Conservation (phyloP, 2,329 filamentous ascomycete genomes). For the Arthrobotrys sinensis region DNA sequence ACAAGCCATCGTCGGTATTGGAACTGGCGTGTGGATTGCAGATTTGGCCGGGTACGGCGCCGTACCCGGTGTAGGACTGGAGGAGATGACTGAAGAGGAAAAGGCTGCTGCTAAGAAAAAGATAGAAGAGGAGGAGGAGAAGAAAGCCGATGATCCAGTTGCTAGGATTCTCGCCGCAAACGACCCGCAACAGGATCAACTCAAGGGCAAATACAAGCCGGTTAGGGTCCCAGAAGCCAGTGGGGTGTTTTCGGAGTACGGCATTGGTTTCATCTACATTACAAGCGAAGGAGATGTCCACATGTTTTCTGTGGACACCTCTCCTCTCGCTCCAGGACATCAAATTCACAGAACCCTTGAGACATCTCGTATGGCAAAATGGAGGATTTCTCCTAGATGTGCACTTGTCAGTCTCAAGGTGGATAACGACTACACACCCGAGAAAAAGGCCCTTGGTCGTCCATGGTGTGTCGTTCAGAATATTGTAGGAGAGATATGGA, state of each 20-base stretch:
- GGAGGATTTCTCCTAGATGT: constrained; percentile 58
- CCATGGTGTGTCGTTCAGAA: constrained; percentile 58
- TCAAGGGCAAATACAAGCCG: constrained; percentile 25
- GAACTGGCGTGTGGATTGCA: constrained; percentile 54
- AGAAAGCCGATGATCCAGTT: constrained; percentile 7
- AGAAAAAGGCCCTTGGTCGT: constrained; percentile 47
- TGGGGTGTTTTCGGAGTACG: constrained; percentile 51
- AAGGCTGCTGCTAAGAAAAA: not conserved
- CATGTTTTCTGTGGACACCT: constrained; percentile 46
- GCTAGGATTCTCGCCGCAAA: constrained; percentile 12
- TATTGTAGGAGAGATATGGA: constrained; percentile 60
- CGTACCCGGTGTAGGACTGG: constrained; percentile 48
- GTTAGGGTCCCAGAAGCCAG: constrained; percentile 45
- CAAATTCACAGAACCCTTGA: constrained; percentile 53
- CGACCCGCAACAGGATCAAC: not conserved
- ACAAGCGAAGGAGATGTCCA: constrained; percentile 56
- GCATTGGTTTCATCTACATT: constrained; percentile 47
- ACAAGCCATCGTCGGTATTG: constrained; percentile 38
- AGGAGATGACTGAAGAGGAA: constrained; percentile 33
- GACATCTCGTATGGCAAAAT: constrained; percentile 49
- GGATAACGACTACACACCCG: constrained; percentile 51
- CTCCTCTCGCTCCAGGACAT: constrained; percentile 42
- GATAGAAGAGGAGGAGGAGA: constrained; percentile 15
- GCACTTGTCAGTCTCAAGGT: constrained; percentile 46
- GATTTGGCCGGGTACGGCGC: constrained; percentile 56